These are phyloP conservation scores for Exophiala lecanii-corni DNA, from an alignment of 2,329 filamentous ascomycete species.

Conservation along the genomic window DNA sequence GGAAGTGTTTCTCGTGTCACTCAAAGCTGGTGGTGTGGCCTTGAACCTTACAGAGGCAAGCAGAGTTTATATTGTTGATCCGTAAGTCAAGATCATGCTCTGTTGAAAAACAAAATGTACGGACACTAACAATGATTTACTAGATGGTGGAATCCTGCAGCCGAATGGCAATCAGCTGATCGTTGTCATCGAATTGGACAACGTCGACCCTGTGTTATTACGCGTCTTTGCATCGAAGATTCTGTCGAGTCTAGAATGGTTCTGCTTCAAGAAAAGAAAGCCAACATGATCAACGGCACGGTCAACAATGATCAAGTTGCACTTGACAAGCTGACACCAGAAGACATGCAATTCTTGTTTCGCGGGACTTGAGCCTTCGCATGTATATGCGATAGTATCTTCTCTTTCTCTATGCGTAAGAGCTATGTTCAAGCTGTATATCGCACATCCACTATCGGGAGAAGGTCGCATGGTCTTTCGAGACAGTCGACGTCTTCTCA, in stretches of 20 bases:
- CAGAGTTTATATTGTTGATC: conserved; percentile 91
- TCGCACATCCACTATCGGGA: too few relatives aligned
- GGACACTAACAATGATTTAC: conserved; percentile 2
- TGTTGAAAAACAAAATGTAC: not conserved
- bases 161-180: conserved; percentile 97
- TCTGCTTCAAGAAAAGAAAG: conserved; percentile 95
- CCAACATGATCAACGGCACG: conserved; percentile 94
- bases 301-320: conserved; percentile 90
- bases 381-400: too few relatives aligned
- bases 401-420: too few relatives aligned
- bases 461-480: too few relatives aligned
- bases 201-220: conserved; percentile 88
- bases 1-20: conserved; percentile 90
- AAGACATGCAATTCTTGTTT: conserved; percentile 97
- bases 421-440: too few relatives aligned
- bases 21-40: conserved; percentile 94
- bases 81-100: conserved; percentile 54
- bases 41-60: conserved; percentile 94
- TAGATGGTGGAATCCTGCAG: conserved; percentile 99
- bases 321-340: conserved; percentile 82
- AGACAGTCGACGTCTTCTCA: too few relatives aligned
- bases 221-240: conserved; percentile 91
- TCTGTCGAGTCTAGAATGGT: conserved; percentile 96
- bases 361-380: conserved; percentile 59
- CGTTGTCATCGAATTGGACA: conserved; percentile 93